Percentiles rank a stretch among this genome's conserved stretches.
Conservation (phyloP, 1,284 basidiomycete species). For the Pseudozyma thailandica region DNA sequence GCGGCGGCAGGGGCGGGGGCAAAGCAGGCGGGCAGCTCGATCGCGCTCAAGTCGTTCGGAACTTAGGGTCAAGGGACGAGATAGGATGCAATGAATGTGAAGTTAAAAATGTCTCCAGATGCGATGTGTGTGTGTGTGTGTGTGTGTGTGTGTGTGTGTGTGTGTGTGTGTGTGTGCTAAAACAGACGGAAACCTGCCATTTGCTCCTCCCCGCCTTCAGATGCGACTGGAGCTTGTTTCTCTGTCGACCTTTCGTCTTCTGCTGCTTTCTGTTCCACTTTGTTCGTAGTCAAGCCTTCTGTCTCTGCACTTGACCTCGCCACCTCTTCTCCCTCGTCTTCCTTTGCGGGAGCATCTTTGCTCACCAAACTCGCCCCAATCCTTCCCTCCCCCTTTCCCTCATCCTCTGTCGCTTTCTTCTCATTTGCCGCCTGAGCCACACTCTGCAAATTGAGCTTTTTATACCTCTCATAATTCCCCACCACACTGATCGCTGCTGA, state of each 20-base stretch:
- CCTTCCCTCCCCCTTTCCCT: constrained; percentile 5
- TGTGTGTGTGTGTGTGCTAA: not conserved
- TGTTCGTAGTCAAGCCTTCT: not conserved
- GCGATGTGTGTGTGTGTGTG: not conserved
- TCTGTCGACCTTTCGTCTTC: not conserved
- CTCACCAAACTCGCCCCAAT: constrained; percentile 19
- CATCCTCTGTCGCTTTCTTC: constrained; percentile 13
- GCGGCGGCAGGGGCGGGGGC: not conserved
- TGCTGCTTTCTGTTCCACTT: not conserved
- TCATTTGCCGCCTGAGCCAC: constrained; percentile 39
- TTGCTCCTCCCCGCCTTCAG: constrained; percentile 6
- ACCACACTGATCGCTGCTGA: constrained; percentile 55
- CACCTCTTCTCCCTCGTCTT: not conserved
- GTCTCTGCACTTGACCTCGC: not conserved
- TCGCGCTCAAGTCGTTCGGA: constrained; percentile 55
- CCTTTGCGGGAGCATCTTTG: not conserved
- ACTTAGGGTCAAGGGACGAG: not conserved
- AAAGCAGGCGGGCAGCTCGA: constrained; percentile 23
- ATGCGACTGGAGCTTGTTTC: not conserved
- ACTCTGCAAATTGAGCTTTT: constrained; percentile 54
- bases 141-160: not conserved
- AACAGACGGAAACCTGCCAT: constrained; percentile 37
- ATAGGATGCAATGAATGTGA: not conserved
- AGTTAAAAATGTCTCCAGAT: not conserved
- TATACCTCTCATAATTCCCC: constrained; percentile 45